phyloP scores from a whole-genome alignment of 2,329 filamentous ascomycete genomes.

The Fusarium poae region DNA sequence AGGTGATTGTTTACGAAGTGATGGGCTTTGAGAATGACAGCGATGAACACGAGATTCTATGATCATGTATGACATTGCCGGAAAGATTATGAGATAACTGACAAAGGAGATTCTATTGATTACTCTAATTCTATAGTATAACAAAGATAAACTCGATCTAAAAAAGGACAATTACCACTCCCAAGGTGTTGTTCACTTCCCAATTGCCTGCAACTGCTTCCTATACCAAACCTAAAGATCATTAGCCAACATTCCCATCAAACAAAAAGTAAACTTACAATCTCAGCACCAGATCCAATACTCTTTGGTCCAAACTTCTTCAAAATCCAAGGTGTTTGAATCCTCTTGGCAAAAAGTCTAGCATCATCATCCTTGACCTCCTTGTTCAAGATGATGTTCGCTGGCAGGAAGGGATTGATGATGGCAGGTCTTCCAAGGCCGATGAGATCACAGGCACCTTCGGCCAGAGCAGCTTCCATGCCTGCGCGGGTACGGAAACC shows the following conservation, averaged over 20 bases:
- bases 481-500: conserved; percentile 67
- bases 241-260: neutral
- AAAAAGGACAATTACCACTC: rapidly evolving
- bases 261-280: neutral
- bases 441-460: conserved; percentile 58
- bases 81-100: too few species aligned
- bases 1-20: rapidly evolving
- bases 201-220: conserved; percentile 32
- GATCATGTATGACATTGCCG: too few species aligned
- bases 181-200: neutral
- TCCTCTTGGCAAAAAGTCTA: conserved; percentile 12
- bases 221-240: conserved; percentile 24
- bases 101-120: neutral
- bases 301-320: conserved; percentile 33
- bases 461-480: conserved; percentile 57
- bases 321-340: conserved; percentile 34
- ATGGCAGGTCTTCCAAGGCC: conserved; percentile 58
- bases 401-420: conserved; percentile 55
- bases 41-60: neutral
- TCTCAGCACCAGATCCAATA: conserved; percentile 39
- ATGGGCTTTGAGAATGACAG: neutral
- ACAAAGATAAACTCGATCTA: neutral
- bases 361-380: conserved; percentile 36
- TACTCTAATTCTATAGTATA: neutral
- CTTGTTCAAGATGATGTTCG: conserved; percentile 43